phyloP scores from a whole-genome alignment of 169 alveolate genomes.

The Plasmodium knowlesi region DNA sequence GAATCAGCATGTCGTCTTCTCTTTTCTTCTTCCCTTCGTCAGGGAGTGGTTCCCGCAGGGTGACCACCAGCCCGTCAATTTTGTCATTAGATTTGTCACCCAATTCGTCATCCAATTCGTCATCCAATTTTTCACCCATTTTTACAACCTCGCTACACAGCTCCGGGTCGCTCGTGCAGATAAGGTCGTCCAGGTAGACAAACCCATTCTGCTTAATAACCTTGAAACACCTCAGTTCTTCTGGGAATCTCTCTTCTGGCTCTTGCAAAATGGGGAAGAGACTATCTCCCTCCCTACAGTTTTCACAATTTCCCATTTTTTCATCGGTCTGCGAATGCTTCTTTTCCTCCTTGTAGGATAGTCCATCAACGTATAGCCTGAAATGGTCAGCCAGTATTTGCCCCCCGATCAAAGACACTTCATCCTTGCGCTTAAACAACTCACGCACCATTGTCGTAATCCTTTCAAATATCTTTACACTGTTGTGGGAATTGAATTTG shows the following conservation, averaged over 20 bases:
- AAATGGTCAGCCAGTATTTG: constrained; percentile 58
- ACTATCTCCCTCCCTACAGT: neutral
- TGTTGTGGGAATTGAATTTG: constrained; percentile 5
- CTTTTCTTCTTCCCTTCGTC: neutral
- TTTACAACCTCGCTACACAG: neutral
- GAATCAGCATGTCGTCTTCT: constrained; percentile 2
- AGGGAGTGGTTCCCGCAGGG: neutral
- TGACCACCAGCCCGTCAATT: neutral
- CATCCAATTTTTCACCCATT: neutral
- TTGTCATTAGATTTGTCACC: neutral
- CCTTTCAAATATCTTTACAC: constrained; percentile 15
- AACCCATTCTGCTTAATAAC: constrained; percentile 16
- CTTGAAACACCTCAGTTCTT: constrained; percentile 6
- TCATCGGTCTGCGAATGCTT: neutral
- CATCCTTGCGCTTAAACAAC: constrained; percentile 37
- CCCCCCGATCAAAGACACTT: constrained; percentile 28
- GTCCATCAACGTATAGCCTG: constrained; percentile 14
- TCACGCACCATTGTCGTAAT: constrained; percentile 5
- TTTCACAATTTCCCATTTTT: neutral
- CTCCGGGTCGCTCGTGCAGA: neutral
- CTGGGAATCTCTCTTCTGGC: constrained; percentile 14
- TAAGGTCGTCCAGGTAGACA: constrained; percentile 4
- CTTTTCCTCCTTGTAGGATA: neutral
- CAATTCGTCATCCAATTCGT: neutral
- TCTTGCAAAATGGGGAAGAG: constrained; percentile 24